Base-by-base conservation (phyloP, 768 basidiomycete species). In the Neoboletus magnificus region DNA sequence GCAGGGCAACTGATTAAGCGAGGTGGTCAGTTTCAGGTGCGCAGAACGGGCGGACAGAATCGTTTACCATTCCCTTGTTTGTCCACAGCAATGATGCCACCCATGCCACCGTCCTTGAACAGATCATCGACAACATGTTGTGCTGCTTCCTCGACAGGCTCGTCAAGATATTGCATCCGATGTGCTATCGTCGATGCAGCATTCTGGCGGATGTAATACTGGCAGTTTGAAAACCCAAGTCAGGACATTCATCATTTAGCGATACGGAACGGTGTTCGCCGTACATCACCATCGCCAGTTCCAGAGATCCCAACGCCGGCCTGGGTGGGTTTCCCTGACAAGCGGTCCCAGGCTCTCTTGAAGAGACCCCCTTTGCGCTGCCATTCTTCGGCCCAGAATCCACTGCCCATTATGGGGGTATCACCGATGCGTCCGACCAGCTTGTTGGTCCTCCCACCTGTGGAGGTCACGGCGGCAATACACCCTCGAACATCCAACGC, bases 361-460 rank as follows among this genome's bases (percentile, higher is more conserved):
- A 66, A 58, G 54, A 53, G 67, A 32, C 68, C 65, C 65, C 57
- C 70, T 59, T 60, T 70, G 54, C 55, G 70, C 52, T 56, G 57
- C 90, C 91, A 93, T 70, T 90, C 84, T 62, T 89, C 89, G 10
- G 89, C 88, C 89, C 89, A 93, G 71, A 86, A 93, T 0, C 91
- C 91, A 13, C 81, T 74, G 5, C 87, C 89, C 82, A 88, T 85
- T 29, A 79, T 68, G 0, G 91, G 90, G 1, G 91, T 93, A 62
- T 92, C 91, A 4, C 91, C 90, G n/a, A 93, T 75, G 5, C 91
- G 79, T 8, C 91, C 91, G 18, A 84, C 86, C 10, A 91, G 77
- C 68, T 93, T 93, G 71, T 93, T 93, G 36, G 89, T 93, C 45
- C 74, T 76, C 1, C 91, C 91, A 35, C 91, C 91, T 0, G 91